phyloP scores from a whole-genome alignment of 495 filamentous ascomycete genomes.

The Annulohypoxylon stygium region DNA sequence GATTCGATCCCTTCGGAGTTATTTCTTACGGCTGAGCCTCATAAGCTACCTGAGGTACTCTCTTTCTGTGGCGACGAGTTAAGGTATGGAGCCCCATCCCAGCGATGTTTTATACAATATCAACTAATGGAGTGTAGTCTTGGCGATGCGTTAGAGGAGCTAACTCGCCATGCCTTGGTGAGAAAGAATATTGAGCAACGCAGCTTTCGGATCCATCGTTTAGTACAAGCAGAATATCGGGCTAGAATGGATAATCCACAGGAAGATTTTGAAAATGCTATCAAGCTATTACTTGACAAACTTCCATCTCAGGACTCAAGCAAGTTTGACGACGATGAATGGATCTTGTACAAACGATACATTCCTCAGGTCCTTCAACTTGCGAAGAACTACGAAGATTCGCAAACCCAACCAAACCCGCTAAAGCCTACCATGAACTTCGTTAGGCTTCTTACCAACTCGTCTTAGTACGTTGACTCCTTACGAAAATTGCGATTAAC shows the following conservation, averaged over 20 bases:
- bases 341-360: conserved; percentile 28
- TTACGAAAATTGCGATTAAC: neutral
- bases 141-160: conserved; percentile 30
- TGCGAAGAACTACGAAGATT: conserved; percentile 24
- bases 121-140: conserved; percentile 13
- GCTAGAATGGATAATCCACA: conserved; percentile 42
- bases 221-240: conserved; percentile 48
- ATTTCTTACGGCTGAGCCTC: conserved; percentile 18
- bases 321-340: conserved; percentile 27
- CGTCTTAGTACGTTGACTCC: conserved; percentile 11
- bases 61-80: conserved; percentile 13
- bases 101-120: neutral
- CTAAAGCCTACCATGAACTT: conserved; percentile 24
- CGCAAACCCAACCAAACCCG: conserved; percentile 19
- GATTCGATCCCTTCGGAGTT: conserved; percentile 52
- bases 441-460: conserved; percentile 22
- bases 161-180: conserved; percentile 39
- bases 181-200: conserved; percentile 32
- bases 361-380: conserved; percentile 29
- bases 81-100: conserved; percentile 1
- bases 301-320: conserved; percentile 19
- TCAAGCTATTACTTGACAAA: conserved; percentile 14
- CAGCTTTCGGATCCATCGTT: conserved; percentile 35
- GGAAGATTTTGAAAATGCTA: conserved; percentile 33
- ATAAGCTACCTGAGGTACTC: neutral